Evolutionary conservation across 164 flowering plant species (phyloP).

Genomic region (Dillenia suffruticosa): DNA sequence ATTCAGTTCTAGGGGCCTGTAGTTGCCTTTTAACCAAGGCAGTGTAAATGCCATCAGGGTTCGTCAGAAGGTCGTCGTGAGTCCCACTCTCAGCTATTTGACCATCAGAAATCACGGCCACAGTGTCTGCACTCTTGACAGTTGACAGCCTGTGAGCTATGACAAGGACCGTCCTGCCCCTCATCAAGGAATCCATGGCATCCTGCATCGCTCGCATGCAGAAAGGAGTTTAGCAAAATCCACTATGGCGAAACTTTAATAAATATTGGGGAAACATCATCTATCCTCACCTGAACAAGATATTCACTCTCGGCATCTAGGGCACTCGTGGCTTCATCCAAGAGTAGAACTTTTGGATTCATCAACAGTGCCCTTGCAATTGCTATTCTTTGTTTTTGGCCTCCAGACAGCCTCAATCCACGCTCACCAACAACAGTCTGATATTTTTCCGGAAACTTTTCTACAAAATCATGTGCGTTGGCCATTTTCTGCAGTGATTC

Average conservation of each 20-base stretch:
- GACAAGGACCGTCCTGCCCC: conserved; percentile 93
- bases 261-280: no score
- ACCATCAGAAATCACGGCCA: conserved; percentile 92
- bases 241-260: no score
- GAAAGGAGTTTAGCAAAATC: no score
- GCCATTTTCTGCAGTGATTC: conserved; percentile 81
- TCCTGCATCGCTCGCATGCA: conserved; percentile 38
- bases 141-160: conserved; percentile 98
- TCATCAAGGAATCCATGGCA: conserved; percentile 97
- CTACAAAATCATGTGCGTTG: conserved; percentile 90
- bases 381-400: conserved; percentile 93
- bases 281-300: conserved; percentile 71
- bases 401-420: conserved; percentile 90
- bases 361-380: conserved; percentile 94
- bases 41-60: conserved; percentile 72
- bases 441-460: conserved; percentile 83
- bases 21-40: conserved; percentile 88
- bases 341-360: conserved; percentile 82
- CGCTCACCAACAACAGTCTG: conserved; percentile 92
- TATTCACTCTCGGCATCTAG: conserved; percentile 97
- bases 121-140: conserved; percentile 84
- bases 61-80: conserved; percentile 78
- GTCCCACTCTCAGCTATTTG: conserved; percentile 88
- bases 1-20: conserved; percentile 48
- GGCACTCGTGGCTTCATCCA: conserved; percentile 99